These are phyloP conservation scores for Pestalotiopsis sp. DNA, from an alignment of 2,329 filamentous ascomycete species.

Conservation along the genomic window DNA sequence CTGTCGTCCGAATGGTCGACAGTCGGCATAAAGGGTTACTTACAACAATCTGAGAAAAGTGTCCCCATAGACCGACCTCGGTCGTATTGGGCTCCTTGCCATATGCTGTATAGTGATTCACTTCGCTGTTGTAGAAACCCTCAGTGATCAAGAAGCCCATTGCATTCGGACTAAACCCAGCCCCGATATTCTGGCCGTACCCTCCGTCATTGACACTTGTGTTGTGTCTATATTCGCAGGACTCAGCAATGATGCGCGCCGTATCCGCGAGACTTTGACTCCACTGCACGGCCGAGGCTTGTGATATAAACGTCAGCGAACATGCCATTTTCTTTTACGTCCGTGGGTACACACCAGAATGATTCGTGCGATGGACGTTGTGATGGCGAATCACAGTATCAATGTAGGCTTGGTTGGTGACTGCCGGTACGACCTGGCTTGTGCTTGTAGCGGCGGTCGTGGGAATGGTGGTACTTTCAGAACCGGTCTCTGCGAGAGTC, in stretches of 20 bases:
- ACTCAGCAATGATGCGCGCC: neutral
- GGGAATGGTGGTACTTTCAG: neutral
- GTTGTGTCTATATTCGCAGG: neutral
- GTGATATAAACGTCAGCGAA: neutral
- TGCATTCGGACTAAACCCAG: neutral
- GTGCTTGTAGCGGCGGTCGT: neutral
- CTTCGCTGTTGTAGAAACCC: conserved; percentile 2
- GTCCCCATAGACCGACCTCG: neutral
- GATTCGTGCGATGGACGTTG: neutral
- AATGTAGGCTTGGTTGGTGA: conserved; percentile 1
- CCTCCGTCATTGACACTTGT: neutral
- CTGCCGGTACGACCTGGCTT: neutral
- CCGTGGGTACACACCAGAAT: neutral
- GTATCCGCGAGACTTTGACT: conserved; percentile 1
- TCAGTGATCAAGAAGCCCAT: conserved; percentile 7
- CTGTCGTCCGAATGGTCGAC: no score
- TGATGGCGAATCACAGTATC: conserved; percentile 3
- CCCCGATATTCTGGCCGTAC: conserved; percentile 2
- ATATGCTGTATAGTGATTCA: neutral
- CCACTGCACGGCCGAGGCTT: neutral
- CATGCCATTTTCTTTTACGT: neutral
- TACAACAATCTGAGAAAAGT: conserved; percentile 5
- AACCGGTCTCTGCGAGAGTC: neutral
- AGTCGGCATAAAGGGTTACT: neutral
- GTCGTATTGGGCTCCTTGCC: neutral